Percentiles rank a stretch among this genome's conserved stretches.
Evolutionary conservation across 305 asterid species (phyloP).

Genomic region (Striga hermonthica): DNA sequence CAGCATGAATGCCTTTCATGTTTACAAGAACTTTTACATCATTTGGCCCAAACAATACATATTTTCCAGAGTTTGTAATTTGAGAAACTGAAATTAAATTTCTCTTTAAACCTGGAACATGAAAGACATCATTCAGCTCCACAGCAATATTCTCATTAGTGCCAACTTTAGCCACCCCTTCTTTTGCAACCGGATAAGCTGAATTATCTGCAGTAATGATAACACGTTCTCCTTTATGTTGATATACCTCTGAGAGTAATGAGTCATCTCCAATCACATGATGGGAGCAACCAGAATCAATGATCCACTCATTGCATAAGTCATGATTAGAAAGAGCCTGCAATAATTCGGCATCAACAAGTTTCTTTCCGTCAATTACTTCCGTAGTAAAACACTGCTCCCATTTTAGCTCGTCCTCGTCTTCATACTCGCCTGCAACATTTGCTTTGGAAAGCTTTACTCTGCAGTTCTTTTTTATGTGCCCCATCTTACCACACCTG

Average conservation of each 20-base stretch:
- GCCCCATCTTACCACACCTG: constrained; percentile 25
- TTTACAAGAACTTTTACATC: neutral
- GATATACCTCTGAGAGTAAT: neutral
- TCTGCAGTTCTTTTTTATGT: constrained; percentile 26
- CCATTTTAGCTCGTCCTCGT: constrained; percentile 13
- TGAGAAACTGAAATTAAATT: constrained; percentile 9
- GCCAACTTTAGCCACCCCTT: constrained; percentile 2
- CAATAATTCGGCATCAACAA: neutral
- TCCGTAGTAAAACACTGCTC: constrained; percentile 24
- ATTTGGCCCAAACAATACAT: neutral
- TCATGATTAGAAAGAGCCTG: neutral
- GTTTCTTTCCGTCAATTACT: neutral
- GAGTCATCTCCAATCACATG: constrained; percentile 24
- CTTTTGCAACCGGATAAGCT: constrained; percentile 21
- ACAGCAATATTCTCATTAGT: constrained; percentile 20
- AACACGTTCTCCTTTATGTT: constrained; percentile 8
- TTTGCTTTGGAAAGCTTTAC: constrained; percentile 22
- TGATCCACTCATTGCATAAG: constrained; percentile 27
- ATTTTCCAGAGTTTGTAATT: neutral
- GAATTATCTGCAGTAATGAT: constrained; percentile 30
- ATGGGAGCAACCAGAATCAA: constrained; percentile 35
- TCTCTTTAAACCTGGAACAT: constrained; percentile 14
- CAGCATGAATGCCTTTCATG: neutral
- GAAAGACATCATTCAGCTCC: constrained; percentile 22
- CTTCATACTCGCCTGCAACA: neutral